Evolutionary conservation across 495 filamentous ascomycete species (phyloP), one percentile per base, ranked within the genome.

Genomic region (Neurospora africana): DNA sequence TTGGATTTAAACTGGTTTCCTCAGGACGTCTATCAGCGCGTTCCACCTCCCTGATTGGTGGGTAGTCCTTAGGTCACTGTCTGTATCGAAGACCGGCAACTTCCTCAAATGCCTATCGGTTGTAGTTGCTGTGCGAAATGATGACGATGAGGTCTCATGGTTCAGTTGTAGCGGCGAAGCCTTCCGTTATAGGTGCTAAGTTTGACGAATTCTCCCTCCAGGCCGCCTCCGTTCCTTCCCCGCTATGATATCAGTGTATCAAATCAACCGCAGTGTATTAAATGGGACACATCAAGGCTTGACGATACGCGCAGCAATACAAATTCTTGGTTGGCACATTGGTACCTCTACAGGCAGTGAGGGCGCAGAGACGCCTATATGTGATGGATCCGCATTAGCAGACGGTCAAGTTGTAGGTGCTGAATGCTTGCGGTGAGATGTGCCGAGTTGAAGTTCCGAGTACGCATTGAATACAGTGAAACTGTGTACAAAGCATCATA

Each of bases 1-100:
- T 76, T 78, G 75, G 70, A 19, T 53, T 79, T 77, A 76, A 77
- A 80, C 79, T 78, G 75, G 71, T 53, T 73, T 77, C 72, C 41
- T 23, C 68, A 74, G 75, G 76, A 73, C 73, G 78, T 80, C 76
- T 78, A 77, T 75, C 68, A 78, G 30, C 79, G 79, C 78, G 79
- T 80, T 72, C 72, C 70, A 36, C 13, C 21, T 38, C 68, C 37
- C n/a, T 79, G 75, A 80, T 80, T 80, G 79, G 79, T 75, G 72
- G 73, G 33, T 74, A 70, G 69, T 19, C 68, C 72, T 53, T 69
- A 35, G 8, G 36, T 7, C 36, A 36, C 43, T 47, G 9, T 44
- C 43, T 47, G n/a, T 47, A 47, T 47, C n/a, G 43, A 47, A n/a
- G n/a, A 21, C 43, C 11, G n/a, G 10, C 43, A 7, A 58, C 47